phyloP scores from a whole-genome alignment of 1,284 basidiomycete species.

The Acaromyces ingoldii region DNA sequence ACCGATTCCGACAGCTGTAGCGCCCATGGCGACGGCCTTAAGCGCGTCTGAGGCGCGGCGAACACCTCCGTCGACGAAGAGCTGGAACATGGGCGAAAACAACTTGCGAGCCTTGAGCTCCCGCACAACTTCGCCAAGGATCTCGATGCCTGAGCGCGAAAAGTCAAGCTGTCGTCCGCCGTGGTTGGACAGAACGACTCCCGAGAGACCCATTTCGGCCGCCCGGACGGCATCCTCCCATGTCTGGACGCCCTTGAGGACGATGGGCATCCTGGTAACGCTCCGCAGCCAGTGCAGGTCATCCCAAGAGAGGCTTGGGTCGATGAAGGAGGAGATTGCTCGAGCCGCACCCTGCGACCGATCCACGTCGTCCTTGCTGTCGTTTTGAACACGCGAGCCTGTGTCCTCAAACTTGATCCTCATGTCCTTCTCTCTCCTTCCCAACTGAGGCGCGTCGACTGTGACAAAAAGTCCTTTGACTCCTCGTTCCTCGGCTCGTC shows the following conservation, averaged over 20 bases:
- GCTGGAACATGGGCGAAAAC: slow-evolving; percentile 65
- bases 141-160: slow-evolving; percentile 80
- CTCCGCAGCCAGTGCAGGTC: slow-evolving; percentile 82
- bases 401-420: slow-evolving; percentile 84
- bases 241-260: slow-evolving; percentile 62
- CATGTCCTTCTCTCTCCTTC: slow-evolving; percentile 87
- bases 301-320: slow-evolving; percentile 78
- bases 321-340: slow-evolving; percentile 94
- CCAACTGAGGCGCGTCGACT: slow-evolving; percentile 87
- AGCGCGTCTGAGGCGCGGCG: slow-evolving; percentile 72
- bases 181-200: slow-evolving; percentile 69
- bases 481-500: slow-evolving; percentile 75
- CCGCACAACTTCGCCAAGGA: slow-evolving; percentile 77
- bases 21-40: slow-evolving; percentile 86
- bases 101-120: slow-evolving; percentile 66
- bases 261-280: slow-evolving; percentile 74
- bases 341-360: slow-evolving; percentile 84
- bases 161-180: slow-evolving; percentile 83
- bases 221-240: slow-evolving; percentile 65
- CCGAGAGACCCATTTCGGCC: slow-evolving; percentile 73
- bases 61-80: slow-evolving; percentile 89
- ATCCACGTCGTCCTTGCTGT: slow-evolving; percentile 61
- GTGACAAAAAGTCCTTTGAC: slow-evolving; percentile 82
- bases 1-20: slow-evolving; percentile 69
- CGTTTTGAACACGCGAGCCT: slow-evolving; percentile 43